Evolutionary conservation across 768 basidiomycete species (phyloP), one percentile per base, ranked within the genome.

Genomic region (Tricholoma bakamatsutake): DNA sequence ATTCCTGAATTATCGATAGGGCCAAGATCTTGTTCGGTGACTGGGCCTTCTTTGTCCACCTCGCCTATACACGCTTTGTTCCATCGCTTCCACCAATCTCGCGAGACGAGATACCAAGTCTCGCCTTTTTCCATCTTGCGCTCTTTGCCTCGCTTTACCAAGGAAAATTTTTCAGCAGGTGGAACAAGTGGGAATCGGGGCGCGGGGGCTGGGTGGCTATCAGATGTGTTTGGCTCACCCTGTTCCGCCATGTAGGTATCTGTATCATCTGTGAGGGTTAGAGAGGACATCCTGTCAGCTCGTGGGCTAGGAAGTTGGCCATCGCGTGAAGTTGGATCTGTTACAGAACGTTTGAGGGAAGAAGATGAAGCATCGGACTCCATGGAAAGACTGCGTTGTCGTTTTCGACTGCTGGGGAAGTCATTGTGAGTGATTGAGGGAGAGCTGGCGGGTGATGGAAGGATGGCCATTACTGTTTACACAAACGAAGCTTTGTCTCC

Each of bases 291-390:
- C 60, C 77, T 73, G 66, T 79, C 77, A 43, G 71, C 58, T 54
- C 66, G 70, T 42, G 73, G 71, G 57, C 71, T 74, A 58, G 71
- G 71, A 60, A 68, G 52, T 43, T 64, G 58, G 49, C 71, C 68
- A 57, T 81, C 76, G 56, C 73, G 69, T 57, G 76, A 65, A 58
- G 79, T 77, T 50, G 78, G 83, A 66, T 90, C 87, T 21, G 90
- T 88, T 54, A 81, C 82, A 17, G 88, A 80, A 59, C 92, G 86
- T 75, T 94, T 95, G 58, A 84, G 75, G 28, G 89, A 92, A 24
- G 87, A 84, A 27, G 80, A 81, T 56, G 84, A 84, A 54, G 79
- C 74, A 62, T 83, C 81, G 46, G 88, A 89, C 66, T 87, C 77
- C 83, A 86, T 87, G 35, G 88, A 90, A 62, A 74, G 77, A 59